Evolutionary conservation across 345 rosid genomes (phyloP), one percentile per base, ranked within the genome.

Genomic region (Dovyalis caffra): DNA sequence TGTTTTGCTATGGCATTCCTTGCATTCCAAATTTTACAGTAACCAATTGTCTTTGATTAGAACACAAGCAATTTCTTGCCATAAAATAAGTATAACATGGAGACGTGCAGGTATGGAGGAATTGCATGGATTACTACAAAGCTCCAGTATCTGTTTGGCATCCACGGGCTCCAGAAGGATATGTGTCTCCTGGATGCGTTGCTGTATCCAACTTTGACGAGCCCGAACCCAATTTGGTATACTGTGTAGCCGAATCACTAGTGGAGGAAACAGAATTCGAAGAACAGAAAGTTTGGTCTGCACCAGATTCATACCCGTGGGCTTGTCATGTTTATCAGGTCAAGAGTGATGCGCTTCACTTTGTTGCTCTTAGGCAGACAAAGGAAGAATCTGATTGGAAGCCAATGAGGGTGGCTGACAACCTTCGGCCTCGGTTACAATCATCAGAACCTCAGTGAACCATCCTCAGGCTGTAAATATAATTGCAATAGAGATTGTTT

Each of bases 141-240:
- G 45, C 61, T 75, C 88, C 91, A 12, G 85, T 95, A 47, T 90
- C 99, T 11, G 88, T 93, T 65, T 95, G 99, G 99, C 95, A 82
- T 77, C 98, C 99, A 25, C 86, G 97, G 38, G 95, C 99, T 47
- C 95, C 98, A 0, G 95, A 93, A 47, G 99, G 97, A 62, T 93
- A 74, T 23, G 81, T 84, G 8, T 81, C 97, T 68, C 90, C 87
- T 37, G 97, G 97, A 62, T 90, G 94, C 70, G 86, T 93, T 62
- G 96, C 93, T 11, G 87, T 91, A 9, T 85, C 80, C 6, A 68
- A 83, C 82, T 95, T 87, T 66, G 49, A 69, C n/a, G 99, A 95
- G 85, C 99, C 98, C 43, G 90, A 87, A 71, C 76, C 79, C 4
- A 75, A 80, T 75, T 66, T 83, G 69, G 91, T 88, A 15, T 80